Evolutionary conservation across 805 yeast species (phyloP).

Genomic region (Hanseniaspora jakobsenii): DNA sequence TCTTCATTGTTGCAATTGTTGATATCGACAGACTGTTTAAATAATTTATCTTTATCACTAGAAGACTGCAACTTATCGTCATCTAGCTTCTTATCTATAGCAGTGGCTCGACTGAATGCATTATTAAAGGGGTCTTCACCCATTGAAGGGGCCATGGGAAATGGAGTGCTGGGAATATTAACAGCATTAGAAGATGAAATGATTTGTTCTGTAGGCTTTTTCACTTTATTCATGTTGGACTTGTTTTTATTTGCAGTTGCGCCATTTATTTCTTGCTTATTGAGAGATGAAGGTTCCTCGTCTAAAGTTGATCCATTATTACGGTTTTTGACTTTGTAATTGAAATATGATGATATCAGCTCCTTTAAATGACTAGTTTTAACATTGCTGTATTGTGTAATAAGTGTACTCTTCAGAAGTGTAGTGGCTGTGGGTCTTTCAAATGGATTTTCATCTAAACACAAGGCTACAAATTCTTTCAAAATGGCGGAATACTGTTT

Average conservation of each 20-base stretch:
- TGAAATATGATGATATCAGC: constrained; percentile 55
- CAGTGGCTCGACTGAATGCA: constrained; percentile 8
- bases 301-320: constrained; percentile 31
- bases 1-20: too few species aligned
- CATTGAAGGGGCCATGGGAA: constrained; percentile 14
- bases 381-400: constrained; percentile 46
- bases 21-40: too few species aligned
- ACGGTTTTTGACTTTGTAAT: constrained; percentile 61
- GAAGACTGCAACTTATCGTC: too few species aligned
- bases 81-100: too few species aligned
- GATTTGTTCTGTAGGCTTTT: background rate
- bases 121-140: constrained; percentile 1
- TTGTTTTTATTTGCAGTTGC: constrained; percentile 8
- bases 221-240: constrained; percentile 2
- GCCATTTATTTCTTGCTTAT: constrained; percentile 17
- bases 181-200: constrained; percentile 15
- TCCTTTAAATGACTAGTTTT: constrained; percentile 58
- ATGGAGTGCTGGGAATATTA: constrained; percentile 14
- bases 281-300: constrained; percentile 26
- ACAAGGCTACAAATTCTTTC: constrained; percentile 80
- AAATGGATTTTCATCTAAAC: constrained; percentile 86
- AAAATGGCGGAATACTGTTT: constrained; percentile 60
- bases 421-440: constrained; percentile 85
- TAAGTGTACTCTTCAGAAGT: constrained; percentile 58
- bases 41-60: too few species aligned